Conservation (phyloP, 1,139 yeast genomes). For the Pichia norvegensis region DNA sequence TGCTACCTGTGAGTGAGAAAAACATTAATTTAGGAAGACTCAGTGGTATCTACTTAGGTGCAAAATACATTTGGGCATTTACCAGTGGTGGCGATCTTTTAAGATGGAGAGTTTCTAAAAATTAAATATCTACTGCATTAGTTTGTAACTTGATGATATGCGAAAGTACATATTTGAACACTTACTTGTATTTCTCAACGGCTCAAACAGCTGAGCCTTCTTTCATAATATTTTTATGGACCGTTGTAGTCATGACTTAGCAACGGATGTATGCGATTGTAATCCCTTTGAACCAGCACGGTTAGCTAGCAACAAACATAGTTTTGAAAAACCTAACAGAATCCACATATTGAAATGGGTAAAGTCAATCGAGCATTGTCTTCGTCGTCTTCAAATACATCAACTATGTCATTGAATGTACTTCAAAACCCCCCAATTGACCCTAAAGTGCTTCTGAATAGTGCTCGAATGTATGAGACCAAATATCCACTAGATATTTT, state of each 20-base stretch:
- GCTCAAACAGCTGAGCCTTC: too few relatives aligned
- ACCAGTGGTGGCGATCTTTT: constrained; percentile 48
- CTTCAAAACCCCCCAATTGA: constrained; percentile 17
- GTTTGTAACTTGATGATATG: too few relatives aligned
- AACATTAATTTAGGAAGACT: constrained; percentile 35
- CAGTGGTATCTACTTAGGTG: constrained; percentile 36
- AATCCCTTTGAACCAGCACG: too few relatives aligned
- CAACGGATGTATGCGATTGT: too few relatives aligned
- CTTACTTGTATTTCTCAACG: too few relatives aligned
- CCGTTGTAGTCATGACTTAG: too few relatives aligned
- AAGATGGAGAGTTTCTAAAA: constrained; percentile 23
- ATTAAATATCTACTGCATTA: too few relatives aligned
- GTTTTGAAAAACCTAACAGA: too few relatives aligned
- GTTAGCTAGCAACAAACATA: too few relatives aligned
- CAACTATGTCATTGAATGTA: constrained; percentile 13
- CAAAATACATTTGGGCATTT: constrained; percentile 41
- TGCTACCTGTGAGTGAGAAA: constrained; percentile 28
- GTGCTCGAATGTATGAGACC: constrained; percentile 37
- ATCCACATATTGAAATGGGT: not conserved
- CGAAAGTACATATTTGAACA: too few relatives aligned
- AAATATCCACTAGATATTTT: constrained; percentile 37
- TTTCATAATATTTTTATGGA: too few relatives aligned
- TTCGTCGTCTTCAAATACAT: constrained; percentile 10
- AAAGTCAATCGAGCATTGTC: constrained; percentile 5
- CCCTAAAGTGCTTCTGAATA: constrained; percentile 31